A percentile compares a stretch with the other conserved stretches of the same genome.
phyloP scores from a whole-genome alignment of 208 protist species.

The Baffinella frigidus region DNA sequence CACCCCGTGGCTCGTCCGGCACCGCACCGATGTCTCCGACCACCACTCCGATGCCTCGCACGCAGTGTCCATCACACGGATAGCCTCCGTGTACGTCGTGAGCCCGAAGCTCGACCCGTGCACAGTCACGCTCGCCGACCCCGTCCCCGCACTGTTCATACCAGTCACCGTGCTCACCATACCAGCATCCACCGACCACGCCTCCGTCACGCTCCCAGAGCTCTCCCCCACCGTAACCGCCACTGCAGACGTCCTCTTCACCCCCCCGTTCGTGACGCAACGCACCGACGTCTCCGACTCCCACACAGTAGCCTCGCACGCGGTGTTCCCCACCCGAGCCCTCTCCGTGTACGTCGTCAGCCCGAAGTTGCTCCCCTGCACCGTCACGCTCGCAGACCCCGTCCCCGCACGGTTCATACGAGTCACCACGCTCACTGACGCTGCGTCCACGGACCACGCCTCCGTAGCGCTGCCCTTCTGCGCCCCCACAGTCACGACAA shows the following conservation, averaged over 20 bases:
- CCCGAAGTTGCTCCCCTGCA: neutral
- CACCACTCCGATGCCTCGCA: conserved; percentile 35
- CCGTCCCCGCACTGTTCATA: conserved; percentile 17
- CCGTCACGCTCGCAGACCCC: conserved; percentile 29
- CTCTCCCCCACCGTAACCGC: neutral
- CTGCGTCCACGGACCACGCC: conserved; percentile 17
- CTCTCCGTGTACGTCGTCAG: neutral
- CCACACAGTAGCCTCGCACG: conserved; percentile 49
- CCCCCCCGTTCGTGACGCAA: neutral
- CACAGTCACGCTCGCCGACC: conserved; percentile 32
- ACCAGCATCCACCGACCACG: neutral
- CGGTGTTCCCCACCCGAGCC: neutral
- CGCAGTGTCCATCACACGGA: neutral
- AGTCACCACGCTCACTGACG: neutral
- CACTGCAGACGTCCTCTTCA: neutral
- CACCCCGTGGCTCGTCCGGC: too few species aligned
- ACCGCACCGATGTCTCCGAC: conserved; percentile 17
- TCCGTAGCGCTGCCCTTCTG: neutral
- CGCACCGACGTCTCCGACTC: conserved; percentile 41
- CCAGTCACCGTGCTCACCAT: neutral
- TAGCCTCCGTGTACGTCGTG: neutral
- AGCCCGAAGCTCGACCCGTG: conserved; percentile 20
- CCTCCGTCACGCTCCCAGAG: neutral
- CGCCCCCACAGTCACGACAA: neutral
- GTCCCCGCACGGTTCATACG: neutral